Evolutionary conservation across 2,329 filamentous ascomycete genomes (phyloP).

Genomic region (Ascochyta fabae): DNA sequence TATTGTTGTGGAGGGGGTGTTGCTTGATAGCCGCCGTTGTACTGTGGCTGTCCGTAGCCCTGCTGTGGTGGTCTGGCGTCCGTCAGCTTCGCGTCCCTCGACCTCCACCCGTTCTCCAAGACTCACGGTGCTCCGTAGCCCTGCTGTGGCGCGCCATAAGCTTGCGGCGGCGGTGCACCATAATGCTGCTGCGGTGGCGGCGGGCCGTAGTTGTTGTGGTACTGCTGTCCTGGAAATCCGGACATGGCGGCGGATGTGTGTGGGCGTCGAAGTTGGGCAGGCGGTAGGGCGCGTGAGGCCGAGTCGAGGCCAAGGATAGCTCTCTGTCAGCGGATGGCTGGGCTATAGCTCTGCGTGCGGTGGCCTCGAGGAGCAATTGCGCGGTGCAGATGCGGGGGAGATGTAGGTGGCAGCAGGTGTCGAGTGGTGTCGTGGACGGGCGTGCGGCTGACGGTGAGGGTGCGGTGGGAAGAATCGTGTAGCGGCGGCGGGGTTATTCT

Average conservation of each 20-base stretch:
- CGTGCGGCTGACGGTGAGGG: slow-evolving; percentile 30
- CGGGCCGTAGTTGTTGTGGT: slow-evolving; percentile 49
- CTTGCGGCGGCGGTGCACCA: slow-evolving; percentile 31
- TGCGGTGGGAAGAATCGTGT: slow-evolving; percentile 14
- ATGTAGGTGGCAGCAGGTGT: slow-evolving; percentile 1
- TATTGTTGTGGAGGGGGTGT: slow-evolving; percentile 53
- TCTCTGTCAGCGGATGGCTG: slow-evolving; percentile 4
- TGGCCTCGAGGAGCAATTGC: slow-evolving; percentile 1
- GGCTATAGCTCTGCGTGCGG: not conserved
- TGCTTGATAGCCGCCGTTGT: slow-evolving; percentile 45
- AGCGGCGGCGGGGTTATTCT: slow-evolving; percentile 19
- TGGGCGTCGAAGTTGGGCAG: slow-evolving; percentile 1
- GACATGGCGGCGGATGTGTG: slow-evolving; percentile 42
- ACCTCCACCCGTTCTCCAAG: not conserved
- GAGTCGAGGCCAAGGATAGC: slow-evolving; percentile 4
- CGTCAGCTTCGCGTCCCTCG: slow-evolving; percentile 22
- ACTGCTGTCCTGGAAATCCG: slow-evolving; percentile 50
- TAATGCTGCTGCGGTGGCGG: slow-evolving; percentile 40
- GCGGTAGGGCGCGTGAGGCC: slow-evolving; percentile 4
- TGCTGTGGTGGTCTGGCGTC: slow-evolving; percentile 38
- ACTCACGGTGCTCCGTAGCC: slow-evolving; percentile 40
- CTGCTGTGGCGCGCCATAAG: slow-evolving; percentile 26
- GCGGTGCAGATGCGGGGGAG: slow-evolving; percentile 2
- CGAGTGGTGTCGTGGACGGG: slow-evolving; percentile 4
- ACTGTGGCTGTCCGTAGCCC: slow-evolving; percentile 51